Conservation (phyloP, 352 stramenopile genomes). For the Phytophthora constricta region DNA sequence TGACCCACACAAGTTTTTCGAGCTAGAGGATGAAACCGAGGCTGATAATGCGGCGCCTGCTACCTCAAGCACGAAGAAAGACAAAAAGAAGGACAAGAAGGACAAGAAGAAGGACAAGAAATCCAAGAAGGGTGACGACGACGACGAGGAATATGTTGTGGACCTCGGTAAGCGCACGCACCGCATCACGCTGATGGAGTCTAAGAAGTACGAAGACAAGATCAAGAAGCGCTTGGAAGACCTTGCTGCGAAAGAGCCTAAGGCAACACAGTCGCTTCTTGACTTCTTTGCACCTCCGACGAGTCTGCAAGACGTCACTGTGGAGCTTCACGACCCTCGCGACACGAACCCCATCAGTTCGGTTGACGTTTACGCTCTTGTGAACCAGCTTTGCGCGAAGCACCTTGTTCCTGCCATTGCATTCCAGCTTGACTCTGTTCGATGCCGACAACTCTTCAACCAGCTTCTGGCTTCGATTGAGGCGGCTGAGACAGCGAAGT, state of each 20-base stretch:
- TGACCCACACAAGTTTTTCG: conserved; percentile 96
- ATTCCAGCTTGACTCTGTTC: conserved; percentile 90
- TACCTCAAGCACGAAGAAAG: conserved; percentile 65
- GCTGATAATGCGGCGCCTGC: conserved; percentile 10
- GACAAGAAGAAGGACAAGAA: conserved; percentile 82
- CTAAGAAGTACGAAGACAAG: conserved; percentile 97
- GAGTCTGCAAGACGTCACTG: conserved; percentile 66
- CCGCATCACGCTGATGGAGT: conserved; percentile 97
- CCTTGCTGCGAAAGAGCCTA: conserved; percentile 90
- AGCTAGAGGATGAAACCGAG: conserved; percentile 51
- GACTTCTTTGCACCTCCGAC: conserved; percentile 78
- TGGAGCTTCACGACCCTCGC: conserved; percentile 55
- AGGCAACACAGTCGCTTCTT: conserved; percentile 86
- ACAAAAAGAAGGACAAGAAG: conserved; percentile 61
- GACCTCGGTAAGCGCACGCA: conserved; percentile 82
- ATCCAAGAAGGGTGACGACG: conserved; percentile 67
- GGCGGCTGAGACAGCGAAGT: conserved; percentile 70
- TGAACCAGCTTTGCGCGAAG: conserved; percentile 68
- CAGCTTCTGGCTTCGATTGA: conserved; percentile 78
- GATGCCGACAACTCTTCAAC: conserved; percentile 88
- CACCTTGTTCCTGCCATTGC: conserved; percentile 83
- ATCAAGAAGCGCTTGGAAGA: conserved; percentile 93
- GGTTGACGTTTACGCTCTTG: conserved; percentile 72
- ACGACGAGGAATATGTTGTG: conserved; percentile 66
- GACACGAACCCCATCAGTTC: conserved; percentile 63